Evolutionary conservation across 768 basidiomycete genomes (phyloP).

Genomic region (Mycena galopus): DNA sequence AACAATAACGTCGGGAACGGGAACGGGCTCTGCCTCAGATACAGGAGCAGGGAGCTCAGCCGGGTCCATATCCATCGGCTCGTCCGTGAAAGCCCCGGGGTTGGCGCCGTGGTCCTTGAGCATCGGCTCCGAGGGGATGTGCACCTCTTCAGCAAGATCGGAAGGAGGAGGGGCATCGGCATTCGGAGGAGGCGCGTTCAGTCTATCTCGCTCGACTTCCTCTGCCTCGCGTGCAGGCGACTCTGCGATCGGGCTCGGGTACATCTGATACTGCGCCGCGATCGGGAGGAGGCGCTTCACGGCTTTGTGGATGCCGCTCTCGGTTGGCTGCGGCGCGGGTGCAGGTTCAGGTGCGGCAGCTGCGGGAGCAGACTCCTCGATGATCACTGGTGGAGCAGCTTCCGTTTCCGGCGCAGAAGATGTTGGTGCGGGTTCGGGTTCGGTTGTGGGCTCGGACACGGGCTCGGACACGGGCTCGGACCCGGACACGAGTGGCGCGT

Average conservation of each 20-base stretch:
- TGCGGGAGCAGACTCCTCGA: not conserved
- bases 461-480: slow-evolving; percentile 35
- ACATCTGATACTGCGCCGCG: slow-evolving; percentile 39
- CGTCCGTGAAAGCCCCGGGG: slow-evolving; percentile 66
- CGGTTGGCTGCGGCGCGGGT: slow-evolving; percentile 41
- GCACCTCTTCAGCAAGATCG: slow-evolving; percentile 21
- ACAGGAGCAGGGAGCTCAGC: slow-evolving; percentile 41
- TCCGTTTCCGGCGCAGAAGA: not conserved
- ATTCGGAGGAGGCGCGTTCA: slow-evolving; percentile 23
- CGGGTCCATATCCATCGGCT: slow-evolving; percentile 60
- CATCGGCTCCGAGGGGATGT: slow-evolving; percentile 53
- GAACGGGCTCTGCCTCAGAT: slow-evolving; percentile 8
- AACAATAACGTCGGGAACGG: not conserved
- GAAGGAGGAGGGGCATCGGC: slow-evolving; percentile 3
- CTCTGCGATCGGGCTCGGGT: slow-evolving; percentile 78
- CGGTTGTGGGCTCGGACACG: slow-evolving; percentile 34
- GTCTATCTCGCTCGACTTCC: slow-evolving; percentile 47
- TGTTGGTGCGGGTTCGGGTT: slow-evolving; percentile 10
- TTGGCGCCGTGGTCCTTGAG: slow-evolving; percentile 57
- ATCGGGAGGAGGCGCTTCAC: slow-evolving; percentile 38
- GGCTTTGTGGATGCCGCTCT: slow-evolving; percentile 37
- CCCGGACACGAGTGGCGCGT: not conserved
- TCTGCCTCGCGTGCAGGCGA: slow-evolving; percentile 73
- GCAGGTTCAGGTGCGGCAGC: not conserved
- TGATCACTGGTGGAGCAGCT: not conserved